Evolutionary conservation across 176 grass and related monocot species (phyloP), one percentile per base, ranked within the genome.

Genomic region (Puccinellia tenuiflora): DNA sequence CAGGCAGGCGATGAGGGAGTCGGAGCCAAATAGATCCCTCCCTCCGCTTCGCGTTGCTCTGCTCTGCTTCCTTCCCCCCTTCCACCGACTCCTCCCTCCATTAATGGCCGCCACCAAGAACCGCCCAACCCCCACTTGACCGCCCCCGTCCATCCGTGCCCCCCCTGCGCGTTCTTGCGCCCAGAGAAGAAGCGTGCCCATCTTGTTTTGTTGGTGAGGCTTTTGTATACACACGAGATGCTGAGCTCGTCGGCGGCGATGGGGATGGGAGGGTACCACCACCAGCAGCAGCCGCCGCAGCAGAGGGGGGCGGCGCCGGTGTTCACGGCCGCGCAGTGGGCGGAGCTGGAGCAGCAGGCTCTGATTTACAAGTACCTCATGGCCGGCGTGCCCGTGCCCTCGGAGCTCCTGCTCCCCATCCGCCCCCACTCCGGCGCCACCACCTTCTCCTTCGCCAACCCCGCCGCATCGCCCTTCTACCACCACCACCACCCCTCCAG

Each of bases 291-390:
- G 64, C 75, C 28, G 20, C 68, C 56, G 70, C 74, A 25, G 75
- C 88, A 81, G 73, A 68, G 75, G 68, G 82, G 76, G 40, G 42
- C 87, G 16, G 92, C 6, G n/a, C 68, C 89, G 65, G 89, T 88
- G 25, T 99, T 99, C 89, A 99, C 96, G 50, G 89, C 91, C 39
- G 73, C 96, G 38, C 96, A 99, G 87, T 99, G 96, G 96, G 87
- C 88, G 21, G 96, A 99, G 80, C 96, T 99, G 40, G 96, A 99
- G 91, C 96, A 99, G 74, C 96, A 99, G 79, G 96, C 96, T 59
- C 93, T 99, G 57, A 96, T 99, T 15, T 90, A 85, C 81, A 99
- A 99, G 93, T 99, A 99, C 48, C 79, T 99, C 70, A 96, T 96
- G 85, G 93, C 96, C 8, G 93, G 96, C 53, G 91, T 93, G 9